Evolutionary conservation across 23 red algal genomes (phyloP), one percentile per base, ranked within the genome.

Genomic region (Agarophyton chilense): DNA sequence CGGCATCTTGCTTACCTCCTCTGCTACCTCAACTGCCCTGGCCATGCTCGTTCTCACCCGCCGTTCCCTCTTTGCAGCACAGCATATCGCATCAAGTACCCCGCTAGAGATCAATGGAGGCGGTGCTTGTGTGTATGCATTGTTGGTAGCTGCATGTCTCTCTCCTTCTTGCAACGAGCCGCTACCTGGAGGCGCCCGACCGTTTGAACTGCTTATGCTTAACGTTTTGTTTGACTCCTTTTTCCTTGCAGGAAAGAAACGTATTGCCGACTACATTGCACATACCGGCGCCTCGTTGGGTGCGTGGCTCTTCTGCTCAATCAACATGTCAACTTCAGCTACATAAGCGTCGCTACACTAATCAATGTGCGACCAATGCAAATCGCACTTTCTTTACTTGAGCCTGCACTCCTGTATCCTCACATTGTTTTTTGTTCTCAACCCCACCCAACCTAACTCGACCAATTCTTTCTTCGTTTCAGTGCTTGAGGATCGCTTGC

Each of bases 161-260:
- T 67, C 75, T 26, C 43, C 88, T 72, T 55, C 70, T 24, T 79
- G 88, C 52, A 53, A 76, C 51, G 45, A 61, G 24, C 74, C 75
- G 8, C 57, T 89, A 11, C 67, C 71, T 8, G 85, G 85, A 28
- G 88, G 88, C 24, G 88, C 88, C 10, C 88, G 88, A 11, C 88
- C 88, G 25, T 91, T 91, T 42, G 88, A 91, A 54, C 64, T 91
- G 74, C 88, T 91, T 53, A 91, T 91, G 88, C 75, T 91, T 49
- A 91, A 91, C 39, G 52, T 91, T 72, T 61, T 82, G 57, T 91
- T 91, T 57, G 88, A 91, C 46, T 81, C 88, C 64, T 91, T 81
- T 42, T 91, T 91, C 64, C 88, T 91, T 0, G 88, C 88, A 3
- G 88, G 88, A 22, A 52, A 91, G 41, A 91, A 82, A 45, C 45